Conservation (phyloP, 176 grass and related monocot genomes). For the Panicum miliaceum region DNA sequence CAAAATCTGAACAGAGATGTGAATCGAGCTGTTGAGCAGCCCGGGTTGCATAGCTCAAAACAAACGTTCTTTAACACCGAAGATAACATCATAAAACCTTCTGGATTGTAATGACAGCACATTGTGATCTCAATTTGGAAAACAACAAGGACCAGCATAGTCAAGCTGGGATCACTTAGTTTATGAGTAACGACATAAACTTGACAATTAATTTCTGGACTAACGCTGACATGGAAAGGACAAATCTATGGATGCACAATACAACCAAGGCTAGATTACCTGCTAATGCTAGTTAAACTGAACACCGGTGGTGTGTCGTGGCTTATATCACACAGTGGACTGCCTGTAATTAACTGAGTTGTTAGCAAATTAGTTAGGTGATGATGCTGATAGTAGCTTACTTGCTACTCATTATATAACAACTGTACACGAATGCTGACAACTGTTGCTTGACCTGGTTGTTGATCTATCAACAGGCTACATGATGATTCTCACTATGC, state of each 20-base stretch:
- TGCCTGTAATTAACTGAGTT: slow-evolving; percentile 44
- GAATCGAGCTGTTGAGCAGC: slow-evolving; percentile 31
- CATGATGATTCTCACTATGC: slow-evolving; percentile 33
- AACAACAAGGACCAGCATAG: slow-evolving; percentile 35
- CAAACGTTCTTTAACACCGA: neutral
- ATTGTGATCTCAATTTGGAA: slow-evolving; percentile 31
- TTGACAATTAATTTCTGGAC: neutral
- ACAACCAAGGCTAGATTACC: slow-evolving; percentile 38
- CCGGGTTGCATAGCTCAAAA: neutral
- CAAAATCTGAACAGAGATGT: slow-evolving; percentile 32
- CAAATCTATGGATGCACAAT: slow-evolving; percentile 42
- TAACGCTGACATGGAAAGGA: slow-evolving; percentile 23
- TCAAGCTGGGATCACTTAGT: slow-evolving; percentile 45
- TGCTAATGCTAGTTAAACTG: slow-evolving; percentile 43
- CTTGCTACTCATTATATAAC: slow-evolving; percentile 41
- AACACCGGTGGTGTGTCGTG: slow-evolving; percentile 12
- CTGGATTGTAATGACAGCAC: slow-evolving; percentile 39
- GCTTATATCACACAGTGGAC: slow-evolving; percentile 24
- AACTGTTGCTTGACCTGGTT: slow-evolving; percentile 47
- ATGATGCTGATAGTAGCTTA: slow-evolving; percentile 57
- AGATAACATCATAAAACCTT: slow-evolving; percentile 25
- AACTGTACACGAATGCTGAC: slow-evolving; percentile 34
- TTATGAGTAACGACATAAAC: slow-evolving; percentile 36
- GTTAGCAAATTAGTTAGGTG: slow-evolving; percentile 52
- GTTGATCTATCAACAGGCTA: slow-evolving; percentile 44